Evolutionary conservation across 176 grass and related monocot species (phyloP), one percentile per base, ranked within the genome.

Genomic region (Neostapfia colusana): DNA sequence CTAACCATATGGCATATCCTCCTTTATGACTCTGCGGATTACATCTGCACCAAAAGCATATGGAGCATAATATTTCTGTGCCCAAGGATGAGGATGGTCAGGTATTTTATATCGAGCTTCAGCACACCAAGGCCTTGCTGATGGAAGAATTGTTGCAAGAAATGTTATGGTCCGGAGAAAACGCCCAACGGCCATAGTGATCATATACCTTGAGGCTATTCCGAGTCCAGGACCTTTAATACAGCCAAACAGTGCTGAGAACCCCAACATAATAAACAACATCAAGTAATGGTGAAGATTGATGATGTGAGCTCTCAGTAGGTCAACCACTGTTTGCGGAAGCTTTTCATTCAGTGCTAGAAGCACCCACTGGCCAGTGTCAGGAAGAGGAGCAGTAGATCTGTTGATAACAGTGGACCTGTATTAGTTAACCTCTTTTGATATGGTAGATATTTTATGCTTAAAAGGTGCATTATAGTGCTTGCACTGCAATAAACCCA

Each of bases 331-430:
- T 6, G 36, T 50, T 73, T 76, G 79, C 23, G 91, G 94, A 71
- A 97, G 76, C 57, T 77, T 97, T 77, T 97, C 89, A 39, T 97
- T 97, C 61, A 91, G 55, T 65, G 84, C 82, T 74, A 97, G 72
- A 67, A 97, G 78, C 60, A 97, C 27, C 94, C 94, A 97, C 79
- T 93, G 94, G 6, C 94, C 94, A 24, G 88, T 97, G 69, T 97
- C 91, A 6, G 94, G 94, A 71, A 97, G 87, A 5, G 95, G 95
- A 31, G 79, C 25, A 16, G 91, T 70, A 38, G 89, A 91, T 20
- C 94, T 97, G 84, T 73, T 65, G 73, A 64, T 23, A 21, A 58
- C 10, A 62, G 49, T 16, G 9, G 45, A 25, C 11, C 16, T 42
- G 21, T 68, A 4, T 79, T 57, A 79, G 76, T 67, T 25, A 55